Evolutionary conservation across 805 yeast species (phyloP), one percentile per base, ranked within the genome.

Genomic region (Suhomyces sp.): DNA sequence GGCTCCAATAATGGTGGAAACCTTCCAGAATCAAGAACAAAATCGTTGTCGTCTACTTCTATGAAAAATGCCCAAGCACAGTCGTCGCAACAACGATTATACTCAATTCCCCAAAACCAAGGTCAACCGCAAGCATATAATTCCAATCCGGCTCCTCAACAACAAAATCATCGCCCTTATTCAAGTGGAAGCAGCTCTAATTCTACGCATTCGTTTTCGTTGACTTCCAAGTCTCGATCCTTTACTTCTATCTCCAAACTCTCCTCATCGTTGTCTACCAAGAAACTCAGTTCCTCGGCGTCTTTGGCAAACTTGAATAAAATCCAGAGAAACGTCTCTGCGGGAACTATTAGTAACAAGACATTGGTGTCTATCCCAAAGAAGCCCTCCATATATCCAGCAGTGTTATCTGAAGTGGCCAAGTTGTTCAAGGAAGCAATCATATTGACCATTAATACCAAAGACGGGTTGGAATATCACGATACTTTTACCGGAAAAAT

Each of bases 401-500:
- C 99, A 0, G 60, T 89, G 62, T 72, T 94, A 17, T 89, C 97
- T 4, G 78, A 83, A 47, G 98, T 94, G 15, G 96, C 97, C 0
- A 80, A 78, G 20, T 79, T 83, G 21, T 90, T 93, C 68, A 82
- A 84, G 57, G 89, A 86, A 53, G 73, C 83, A 20, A 79, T 91
- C 27, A 81, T 81, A 20, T 65, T 88, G 12, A 87, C 91, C 2
- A 89, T 90, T 53, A 83, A 89, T 57, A 87, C 86, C 64, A 94
- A 93, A 64, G 93, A 92, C 71, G 97, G 97, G 15, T 78, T 92
- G 59, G 87, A 90, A 55, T 93, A 91, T 69, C 87, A 96, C 64
- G 96, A 92, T 64, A 86, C 97, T 0, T 94, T 94, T 63, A 87
- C 97, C 0, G 99, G 99, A 31, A 78, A 89, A 20, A 94, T 89